Evolutionary conservation across 371 early-diverging fungal genomes (phyloP).

Genomic region (Apophysomyces elegans): DNA sequence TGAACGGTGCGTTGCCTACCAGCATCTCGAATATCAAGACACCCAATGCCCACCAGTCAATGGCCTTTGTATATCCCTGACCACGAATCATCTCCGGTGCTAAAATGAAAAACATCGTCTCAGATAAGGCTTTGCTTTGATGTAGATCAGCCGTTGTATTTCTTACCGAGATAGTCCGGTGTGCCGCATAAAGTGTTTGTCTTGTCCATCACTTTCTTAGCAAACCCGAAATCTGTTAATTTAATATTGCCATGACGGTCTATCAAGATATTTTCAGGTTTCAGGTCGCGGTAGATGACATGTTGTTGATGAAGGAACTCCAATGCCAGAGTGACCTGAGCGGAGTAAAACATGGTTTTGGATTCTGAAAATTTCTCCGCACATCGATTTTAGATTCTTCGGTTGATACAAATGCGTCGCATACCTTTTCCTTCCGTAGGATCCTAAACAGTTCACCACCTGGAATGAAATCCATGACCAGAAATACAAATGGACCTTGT

Average conservation of each 20-base stretch:
- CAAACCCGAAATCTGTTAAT: conserved; percentile 99
- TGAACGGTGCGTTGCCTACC: conserved; percentile 92
- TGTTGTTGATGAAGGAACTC: conserved; percentile 91
- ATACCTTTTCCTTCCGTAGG: conserved; percentile 67
- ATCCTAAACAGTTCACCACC: conserved; percentile 85
- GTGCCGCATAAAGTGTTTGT: conserved; percentile 99
- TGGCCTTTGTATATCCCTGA: conserved; percentile 93
- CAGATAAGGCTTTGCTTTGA: neutral
- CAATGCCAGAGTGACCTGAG: conserved; percentile 77
- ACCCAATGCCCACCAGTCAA: conserved; percentile 94
- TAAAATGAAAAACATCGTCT: neutral
- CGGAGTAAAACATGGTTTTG: conserved; percentile 84
- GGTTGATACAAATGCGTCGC: neutral
- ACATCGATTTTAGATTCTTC: conserved; percentile 2
- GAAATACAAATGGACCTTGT: conserved; percentile 71
- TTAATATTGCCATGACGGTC: conserved; percentile 93
- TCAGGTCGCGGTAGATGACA: conserved; percentile 93
- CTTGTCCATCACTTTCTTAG: conserved; percentile 92
- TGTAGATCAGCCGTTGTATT: neutral
- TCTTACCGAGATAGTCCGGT: conserved; percentile 89
- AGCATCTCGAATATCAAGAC: conserved; percentile 92
- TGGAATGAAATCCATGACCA: conserved; percentile 82
- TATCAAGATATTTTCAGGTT: conserved; percentile 92
- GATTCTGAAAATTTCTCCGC: conserved; percentile 83
- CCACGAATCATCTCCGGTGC: conserved; percentile 97